Conservation (phyloP, 2,329 filamentous ascomycete species). For the Neospermospora avenae region DNA sequence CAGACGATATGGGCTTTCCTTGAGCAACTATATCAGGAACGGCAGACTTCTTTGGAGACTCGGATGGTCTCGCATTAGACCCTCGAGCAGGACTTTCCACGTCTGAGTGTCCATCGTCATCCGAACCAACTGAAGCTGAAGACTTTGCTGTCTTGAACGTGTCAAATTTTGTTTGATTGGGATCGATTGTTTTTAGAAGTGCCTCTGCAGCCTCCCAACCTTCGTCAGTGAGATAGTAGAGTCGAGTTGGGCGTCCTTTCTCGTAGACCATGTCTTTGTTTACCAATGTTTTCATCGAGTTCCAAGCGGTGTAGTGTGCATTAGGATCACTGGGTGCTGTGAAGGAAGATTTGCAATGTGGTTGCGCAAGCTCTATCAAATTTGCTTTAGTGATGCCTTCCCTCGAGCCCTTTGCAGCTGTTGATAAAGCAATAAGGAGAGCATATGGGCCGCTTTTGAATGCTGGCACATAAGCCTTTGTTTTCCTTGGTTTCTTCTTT, state of each 20-base stretch:
- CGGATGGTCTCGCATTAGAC: not conserved
- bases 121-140: not conserved
- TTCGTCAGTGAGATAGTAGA: constrained; percentile 71
- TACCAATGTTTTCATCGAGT: constrained; percentile 72
- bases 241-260: constrained; percentile 62
- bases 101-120: constrained; percentile 11
- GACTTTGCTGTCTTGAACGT: constrained; percentile 11
- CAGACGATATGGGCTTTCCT: constrained; percentile 23
- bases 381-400: constrained; percentile 64
- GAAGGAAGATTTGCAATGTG: constrained; percentile 71
- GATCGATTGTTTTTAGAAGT: constrained; percentile 49
- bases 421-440: constrained; percentile 63
- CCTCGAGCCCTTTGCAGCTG: constrained; percentile 51
- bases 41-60: constrained; percentile 1
- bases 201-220: constrained; percentile 71
- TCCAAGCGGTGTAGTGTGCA: constrained; percentile 78
- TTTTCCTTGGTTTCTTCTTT: constrained; percentile 55
- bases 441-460: constrained; percentile 74
- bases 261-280: constrained; percentile 73
- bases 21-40: constrained; percentile 26
- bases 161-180: constrained; percentile 18
- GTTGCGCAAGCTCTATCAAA: constrained; percentile 66
- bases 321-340: constrained; percentile 62
- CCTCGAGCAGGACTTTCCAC: constrained; percentile 13
- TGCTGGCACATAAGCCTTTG: constrained; percentile 68